These are phyloP conservation scores for Gossypium herbaceum DNA, from an alignment of 345 rosid species.

Conservation along the genomic window DNA sequence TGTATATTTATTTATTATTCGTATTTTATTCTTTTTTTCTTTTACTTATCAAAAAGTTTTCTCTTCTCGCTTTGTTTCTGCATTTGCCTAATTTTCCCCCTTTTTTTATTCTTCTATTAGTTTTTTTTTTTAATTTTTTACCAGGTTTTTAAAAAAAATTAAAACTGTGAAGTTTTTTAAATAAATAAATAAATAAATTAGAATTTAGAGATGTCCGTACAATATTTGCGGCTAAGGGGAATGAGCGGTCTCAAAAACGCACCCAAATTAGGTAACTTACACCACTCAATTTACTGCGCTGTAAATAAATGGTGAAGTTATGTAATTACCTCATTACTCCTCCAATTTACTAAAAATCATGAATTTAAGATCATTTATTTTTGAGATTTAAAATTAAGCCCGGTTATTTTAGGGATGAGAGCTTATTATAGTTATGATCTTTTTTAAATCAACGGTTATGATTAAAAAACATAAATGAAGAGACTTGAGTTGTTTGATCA, in stretches of 20 bases:
- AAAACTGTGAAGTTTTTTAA: not conserved
- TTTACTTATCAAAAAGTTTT: not conserved
- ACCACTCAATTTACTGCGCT: slow-evolving; percentile 5
- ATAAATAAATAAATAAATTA: slow-evolving; percentile 4
- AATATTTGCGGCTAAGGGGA: slow-evolving; percentile 12
- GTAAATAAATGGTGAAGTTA: not conserved
- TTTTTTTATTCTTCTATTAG: too few species aligned
- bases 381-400: too few species aligned
- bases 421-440: too few species aligned
- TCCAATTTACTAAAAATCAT: not conserved
- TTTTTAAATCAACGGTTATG: too few species aligned
- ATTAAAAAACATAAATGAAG: too few species aligned
- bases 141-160: not conserved
- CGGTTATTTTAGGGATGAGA: too few species aligned
- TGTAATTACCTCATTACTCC: not conserved
- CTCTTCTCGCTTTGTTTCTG: slow-evolving; percentile 3
- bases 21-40: not conserved
- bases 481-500: too few species aligned
- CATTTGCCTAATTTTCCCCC: not conserved
- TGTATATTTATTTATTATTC: not conserved
- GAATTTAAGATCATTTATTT: not conserved
- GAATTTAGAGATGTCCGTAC: slow-evolving; percentile 1
- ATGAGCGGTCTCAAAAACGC: slow-evolving; percentile 4
- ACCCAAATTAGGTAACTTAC: not conserved
- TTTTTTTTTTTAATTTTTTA: not conserved